These are phyloP conservation scores for Phlebiopsis gigantea DNA, from an alignment of 768 basidiomycete species.

Conservation along the genomic window DNA sequence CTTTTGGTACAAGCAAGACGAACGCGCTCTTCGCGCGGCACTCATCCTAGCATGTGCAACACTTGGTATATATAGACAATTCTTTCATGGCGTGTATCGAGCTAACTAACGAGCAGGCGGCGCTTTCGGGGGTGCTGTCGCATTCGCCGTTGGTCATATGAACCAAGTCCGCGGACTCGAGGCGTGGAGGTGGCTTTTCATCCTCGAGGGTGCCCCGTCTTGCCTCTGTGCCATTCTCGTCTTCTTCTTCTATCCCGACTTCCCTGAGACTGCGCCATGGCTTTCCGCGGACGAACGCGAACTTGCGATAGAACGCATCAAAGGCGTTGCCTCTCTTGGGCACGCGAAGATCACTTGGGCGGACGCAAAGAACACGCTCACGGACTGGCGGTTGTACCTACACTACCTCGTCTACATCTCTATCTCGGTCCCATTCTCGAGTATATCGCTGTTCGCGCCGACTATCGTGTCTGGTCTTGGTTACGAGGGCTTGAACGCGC, in stretches of 20 bases:
- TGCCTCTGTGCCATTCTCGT: constrained; percentile 29
- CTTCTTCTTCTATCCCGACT: constrained; percentile 39
- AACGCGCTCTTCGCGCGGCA: constrained; percentile 25
- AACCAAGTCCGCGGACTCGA: constrained; percentile 21
- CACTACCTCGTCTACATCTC: constrained; percentile 40
- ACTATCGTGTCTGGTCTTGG: constrained; percentile 63
- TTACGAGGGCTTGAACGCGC: constrained; percentile 45
- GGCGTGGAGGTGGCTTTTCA: constrained; percentile 32
- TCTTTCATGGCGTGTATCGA: neutral
- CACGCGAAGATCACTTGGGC: constrained; percentile 32
- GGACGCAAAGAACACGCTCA: constrained; percentile 30
- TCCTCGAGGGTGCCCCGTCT: constrained; percentile 44
- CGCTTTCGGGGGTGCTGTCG: constrained; percentile 29
- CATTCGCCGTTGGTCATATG: constrained; percentile 26
- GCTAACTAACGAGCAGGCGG: constrained; percentile 13
- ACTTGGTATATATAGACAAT: constrained; percentile 12
- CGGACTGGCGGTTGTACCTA: constrained; percentile 32
- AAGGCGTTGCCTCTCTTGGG: constrained; percentile 32
- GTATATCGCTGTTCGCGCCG: constrained; percentile 54
- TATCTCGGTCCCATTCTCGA: constrained; percentile 38
- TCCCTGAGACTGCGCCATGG: constrained; percentile 42
- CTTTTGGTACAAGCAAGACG: constrained; percentile 38
- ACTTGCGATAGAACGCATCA: constrained; percentile 31
- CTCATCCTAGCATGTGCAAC: constrained; percentile 28
- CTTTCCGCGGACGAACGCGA: constrained; percentile 38